Base-by-base conservation (phyloP, 2,329 filamentous ascomycete species). In the Epicoccum nigrum region DNA sequence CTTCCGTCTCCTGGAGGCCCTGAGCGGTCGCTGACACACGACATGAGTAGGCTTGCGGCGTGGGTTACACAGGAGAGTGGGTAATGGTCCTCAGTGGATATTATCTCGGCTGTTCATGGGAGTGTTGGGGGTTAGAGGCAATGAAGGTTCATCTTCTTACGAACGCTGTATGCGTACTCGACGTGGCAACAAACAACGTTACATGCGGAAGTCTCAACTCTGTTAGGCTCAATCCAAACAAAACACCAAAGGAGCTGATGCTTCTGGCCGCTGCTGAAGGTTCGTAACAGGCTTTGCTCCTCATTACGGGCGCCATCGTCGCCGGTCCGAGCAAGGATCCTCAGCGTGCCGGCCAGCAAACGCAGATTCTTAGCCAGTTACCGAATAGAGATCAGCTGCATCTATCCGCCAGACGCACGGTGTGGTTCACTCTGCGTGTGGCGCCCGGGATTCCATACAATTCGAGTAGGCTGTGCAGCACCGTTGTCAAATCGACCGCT, bases 401-500 rank as follows among this genome's bases (percentile, higher is more conserved):
- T 55, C 58, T 53, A 69, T 57, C 56, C 55, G 57, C 64, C 49
- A 59, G 57, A 62, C 57, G 59, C 58, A 64, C 41, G 47, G 49
- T 54, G 60, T 60, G 31, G 55, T 59, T 54, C 49, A 33, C 35
- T 58, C 62, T 62, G 58, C 60, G 59, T 60, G 60, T 61, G 61
- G 58, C 55, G 61, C 56, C 59, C 67, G 62, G 69, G 65, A 64
- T 55, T 64, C 34, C 54, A 55, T 56, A 68, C 65, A 38, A 40
- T 69, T 71, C 53, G 60, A 68, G 69, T 55, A 50, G 48, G 55
- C 52, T 52, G 43, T 66, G 69, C 69, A 70, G 67, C 50, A 56
- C 55, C 51, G 57, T 70, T 58, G 63, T 54, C 55, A 54, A 58
- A 56, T 62, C 56, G 55, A 64, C 54, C 46, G 61, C 58, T 61